Conservation (phyloP, 106 monocot species). For the Apostasia ramifera region DNA sequence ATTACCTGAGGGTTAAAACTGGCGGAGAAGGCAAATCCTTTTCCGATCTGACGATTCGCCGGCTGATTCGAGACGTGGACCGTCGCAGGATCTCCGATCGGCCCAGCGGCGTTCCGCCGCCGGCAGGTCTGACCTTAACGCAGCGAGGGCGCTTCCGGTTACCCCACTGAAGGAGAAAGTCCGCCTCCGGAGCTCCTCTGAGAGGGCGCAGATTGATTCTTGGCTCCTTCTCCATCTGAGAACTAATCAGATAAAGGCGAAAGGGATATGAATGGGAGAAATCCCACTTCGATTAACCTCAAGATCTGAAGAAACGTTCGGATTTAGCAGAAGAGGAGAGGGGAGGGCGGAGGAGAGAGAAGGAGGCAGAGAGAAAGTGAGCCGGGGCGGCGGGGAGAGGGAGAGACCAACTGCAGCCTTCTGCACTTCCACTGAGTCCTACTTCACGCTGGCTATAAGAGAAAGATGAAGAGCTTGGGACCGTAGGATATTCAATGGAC, state of each 20-base stretch:
- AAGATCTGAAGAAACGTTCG: not conserved
- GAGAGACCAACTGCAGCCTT: not conserved
- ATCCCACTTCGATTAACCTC: not conserved
- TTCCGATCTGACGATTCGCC: constrained; percentile 35
- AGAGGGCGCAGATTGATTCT: constrained; percentile 4
- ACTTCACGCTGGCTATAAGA: constrained; percentile 1
- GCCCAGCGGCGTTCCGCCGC: constrained; percentile 13
- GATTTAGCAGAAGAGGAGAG: not conserved
- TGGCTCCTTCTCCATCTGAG: constrained; percentile 25
- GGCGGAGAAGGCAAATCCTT: constrained; percentile 26
- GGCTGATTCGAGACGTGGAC: constrained; percentile 35
- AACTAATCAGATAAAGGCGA: not conserved
- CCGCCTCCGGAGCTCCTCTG: constrained; percentile 17
- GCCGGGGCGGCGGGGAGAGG: not conserved
- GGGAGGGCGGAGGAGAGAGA: not conserved
- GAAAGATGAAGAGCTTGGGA: not conserved
- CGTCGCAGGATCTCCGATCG: constrained; percentile 36
- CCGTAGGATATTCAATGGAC: constrained; percentile 1
- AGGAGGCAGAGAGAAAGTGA: not conserved
- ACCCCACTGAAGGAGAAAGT: constrained; percentile 67
- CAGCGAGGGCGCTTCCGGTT: constrained; percentile 66
- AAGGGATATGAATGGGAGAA: not conserved
- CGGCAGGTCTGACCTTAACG: constrained; percentile 32
- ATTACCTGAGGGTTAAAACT: constrained; percentile 8
- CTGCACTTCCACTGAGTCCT: not conserved